A percentile compares a stretch with the other conserved stretches of the same genome.
These are phyloP conservation scores for Blastomyces percursus DNA, from an alignment of 2,329 filamentous ascomycete species.

Conservation along the genomic window DNA sequence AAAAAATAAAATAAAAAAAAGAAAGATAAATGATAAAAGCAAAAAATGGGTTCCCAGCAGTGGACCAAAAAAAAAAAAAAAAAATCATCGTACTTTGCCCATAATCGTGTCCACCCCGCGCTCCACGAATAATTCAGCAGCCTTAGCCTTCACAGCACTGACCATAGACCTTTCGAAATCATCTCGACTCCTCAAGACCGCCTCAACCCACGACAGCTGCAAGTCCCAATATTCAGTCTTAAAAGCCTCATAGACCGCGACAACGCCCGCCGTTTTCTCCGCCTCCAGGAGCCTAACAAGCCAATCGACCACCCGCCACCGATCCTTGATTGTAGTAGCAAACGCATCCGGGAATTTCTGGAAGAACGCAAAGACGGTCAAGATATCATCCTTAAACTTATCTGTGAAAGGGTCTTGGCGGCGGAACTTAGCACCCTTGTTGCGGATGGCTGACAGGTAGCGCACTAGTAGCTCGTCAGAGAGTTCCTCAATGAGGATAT, in stretches of 20 bases:
- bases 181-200: conserved; percentile 72
- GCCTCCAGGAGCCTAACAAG: conserved; percentile 68
- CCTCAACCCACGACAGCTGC: conserved; percentile 91
- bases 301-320: conserved; percentile 81
- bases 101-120: conserved; percentile 85
- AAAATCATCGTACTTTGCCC: conserved; percentile 65
- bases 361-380: conserved; percentile 86
- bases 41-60: background rate
- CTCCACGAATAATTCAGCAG: conserved; percentile 72
- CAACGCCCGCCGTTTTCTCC: conserved; percentile 59
- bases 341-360: conserved; percentile 58
- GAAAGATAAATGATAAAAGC: background rate
- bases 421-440: conserved; percentile 81
- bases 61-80: background rate
- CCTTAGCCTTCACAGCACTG: conserved; percentile 73
- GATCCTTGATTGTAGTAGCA: conserved; percentile 67
- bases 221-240: conserved; percentile 87
- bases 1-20: background rate
- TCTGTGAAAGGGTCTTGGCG: conserved; percentile 78
- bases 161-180: conserved; percentile 90
- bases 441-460: conserved; percentile 75
- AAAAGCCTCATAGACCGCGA: conserved; percentile 70
- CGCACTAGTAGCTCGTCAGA: conserved; percentile 79
- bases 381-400: conserved; percentile 86
- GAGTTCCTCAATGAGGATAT: conserved; percentile 88